Evolutionary conservation across 2,329 filamentous ascomycete species (phyloP), one percentile per base, ranked within the genome.

Genomic region (Magnaporthiopsis poae): DNA sequence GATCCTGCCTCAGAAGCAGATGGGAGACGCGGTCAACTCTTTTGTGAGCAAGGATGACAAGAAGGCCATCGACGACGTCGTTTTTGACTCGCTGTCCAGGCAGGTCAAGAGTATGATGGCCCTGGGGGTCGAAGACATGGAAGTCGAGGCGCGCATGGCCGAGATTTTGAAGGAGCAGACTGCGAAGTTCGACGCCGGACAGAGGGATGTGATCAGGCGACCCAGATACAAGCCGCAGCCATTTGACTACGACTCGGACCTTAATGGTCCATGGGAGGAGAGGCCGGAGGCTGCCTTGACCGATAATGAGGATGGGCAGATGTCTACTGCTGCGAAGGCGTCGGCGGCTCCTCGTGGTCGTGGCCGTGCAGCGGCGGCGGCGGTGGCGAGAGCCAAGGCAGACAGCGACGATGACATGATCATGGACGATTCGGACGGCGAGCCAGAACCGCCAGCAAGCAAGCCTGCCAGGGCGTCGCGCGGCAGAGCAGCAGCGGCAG

Each of bases 11-110:
- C 91, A 96, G 72, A 95, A 93, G 36, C 90, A 90, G 0, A 97
- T 99, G 73, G 90, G 92, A 21, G 93, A 98, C 73, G 95, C 95
- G 0, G 92, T 99, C 5, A 89, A 88, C 62, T 90, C 96, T 68
- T 99, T 95, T 72, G 92, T 99, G 33, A 88, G 93, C 75, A 98
- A 98, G 71, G 92, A 96, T 70, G 95, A 99, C 79, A 96, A 93
- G 74, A 88, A 95, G 72, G 92, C 92, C 2, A 92, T 98, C 88
- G 88, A 93, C 73, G 80, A 87, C 61, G 94, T 94, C 71, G 88
- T 94, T 12, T 85, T 84, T 29, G 88, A 92, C 39, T 89, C 88
- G 18, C 79, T 94, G 2, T 82, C 85, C 2, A 86, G 83, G 29
- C 90, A 92, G 72, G 84, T 93, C 25, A 87, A 87, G 70, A 84